Percentiles rank a stretch among this genome's conserved stretches.
Evolutionary conservation across 495 filamentous ascomycete genomes (phyloP).

Genomic region (Lindgomyces ingoldianus): DNA sequence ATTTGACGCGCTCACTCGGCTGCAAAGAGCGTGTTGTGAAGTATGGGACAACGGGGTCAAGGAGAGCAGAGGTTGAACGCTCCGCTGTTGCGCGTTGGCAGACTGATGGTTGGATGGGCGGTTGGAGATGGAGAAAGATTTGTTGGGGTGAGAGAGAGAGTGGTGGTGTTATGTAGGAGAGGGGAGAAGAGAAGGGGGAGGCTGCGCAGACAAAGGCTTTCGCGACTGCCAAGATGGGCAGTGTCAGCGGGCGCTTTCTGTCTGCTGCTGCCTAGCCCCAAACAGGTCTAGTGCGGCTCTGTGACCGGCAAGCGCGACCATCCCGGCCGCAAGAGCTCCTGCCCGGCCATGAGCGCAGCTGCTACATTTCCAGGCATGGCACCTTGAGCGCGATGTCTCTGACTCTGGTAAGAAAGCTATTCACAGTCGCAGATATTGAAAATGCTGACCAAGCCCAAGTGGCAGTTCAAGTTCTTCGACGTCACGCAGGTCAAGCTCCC

Average conservation of each 20-base stretch:
- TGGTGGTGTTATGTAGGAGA: conserved; percentile 3
- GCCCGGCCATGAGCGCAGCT: not conserved
- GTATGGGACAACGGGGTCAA: not conserved
- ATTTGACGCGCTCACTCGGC: too few relatives aligned
- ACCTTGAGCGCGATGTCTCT: conserved; percentile 26
- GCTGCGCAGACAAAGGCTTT: not conserved
- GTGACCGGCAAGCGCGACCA: too few relatives aligned
- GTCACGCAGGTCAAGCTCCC: conserved; percentile 78
- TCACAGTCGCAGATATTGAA: too few relatives aligned
- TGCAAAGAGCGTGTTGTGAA: not conserved
- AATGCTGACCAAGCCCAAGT: conserved; percentile 59
- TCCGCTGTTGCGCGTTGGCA: conserved; percentile 1
- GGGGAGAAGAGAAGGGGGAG: not conserved
- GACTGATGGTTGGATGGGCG: not conserved
- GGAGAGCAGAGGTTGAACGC: not conserved
- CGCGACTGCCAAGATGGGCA: not conserved
- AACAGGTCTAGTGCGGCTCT: not conserved
- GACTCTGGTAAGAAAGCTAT: conserved; percentile 40
- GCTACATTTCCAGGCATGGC: not conserved
- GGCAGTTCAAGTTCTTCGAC: conserved; percentile 99
- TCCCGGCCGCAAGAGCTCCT: conserved; percentile 7
- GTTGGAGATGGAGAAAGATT: not conserved
- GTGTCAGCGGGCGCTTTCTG: not conserved
- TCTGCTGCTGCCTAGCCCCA: not conserved
- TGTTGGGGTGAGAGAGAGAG: not conserved